Evolutionary conservation across 2,329 filamentous ascomycete species (phyloP).

Genomic region (Arthrobotrys pseudoclavata): DNA sequence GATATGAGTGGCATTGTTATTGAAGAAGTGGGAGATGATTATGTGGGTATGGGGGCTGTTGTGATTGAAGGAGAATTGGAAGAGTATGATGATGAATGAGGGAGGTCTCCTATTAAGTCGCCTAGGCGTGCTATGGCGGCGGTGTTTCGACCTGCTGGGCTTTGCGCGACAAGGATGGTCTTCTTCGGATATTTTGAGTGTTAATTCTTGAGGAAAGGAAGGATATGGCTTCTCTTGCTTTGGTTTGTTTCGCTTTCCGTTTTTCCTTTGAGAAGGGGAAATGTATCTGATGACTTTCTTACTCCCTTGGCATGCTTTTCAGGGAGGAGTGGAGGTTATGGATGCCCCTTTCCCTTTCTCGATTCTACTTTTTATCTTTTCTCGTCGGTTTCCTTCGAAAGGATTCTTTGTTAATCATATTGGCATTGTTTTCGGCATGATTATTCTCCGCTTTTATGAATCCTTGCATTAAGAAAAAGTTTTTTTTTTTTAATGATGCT

Average conservation of each 20-base stretch:
- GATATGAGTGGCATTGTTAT: too few species aligned
- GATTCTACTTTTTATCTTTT: background rate
- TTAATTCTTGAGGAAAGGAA: background rate
- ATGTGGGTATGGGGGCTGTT: too few species aligned
- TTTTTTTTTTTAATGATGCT: conserved; percentile 3
- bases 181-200: background rate
- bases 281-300: background rate
- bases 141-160: too few species aligned
- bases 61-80: too few species aligned
- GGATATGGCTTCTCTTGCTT: background rate
- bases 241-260: background rate
- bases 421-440: background rate
- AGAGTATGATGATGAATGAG: too few species aligned
- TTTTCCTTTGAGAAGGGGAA: background rate
- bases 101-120: too few species aligned
- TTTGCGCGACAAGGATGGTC: background rate
- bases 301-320: background rate
- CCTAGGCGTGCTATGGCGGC: too few species aligned
- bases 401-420: background rate
- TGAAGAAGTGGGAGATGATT: too few species aligned
- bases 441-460: background rate
- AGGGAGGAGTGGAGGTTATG: background rate
- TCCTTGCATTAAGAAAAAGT: background rate
- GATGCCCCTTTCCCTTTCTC: background rate
- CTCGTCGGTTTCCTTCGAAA: background rate